A percentile compares a stretch with the other conserved stretches of the same genome.
phyloP scores from a whole-genome alignment of 805 yeast species.

The Ogataea nitratoaversa region DNA sequence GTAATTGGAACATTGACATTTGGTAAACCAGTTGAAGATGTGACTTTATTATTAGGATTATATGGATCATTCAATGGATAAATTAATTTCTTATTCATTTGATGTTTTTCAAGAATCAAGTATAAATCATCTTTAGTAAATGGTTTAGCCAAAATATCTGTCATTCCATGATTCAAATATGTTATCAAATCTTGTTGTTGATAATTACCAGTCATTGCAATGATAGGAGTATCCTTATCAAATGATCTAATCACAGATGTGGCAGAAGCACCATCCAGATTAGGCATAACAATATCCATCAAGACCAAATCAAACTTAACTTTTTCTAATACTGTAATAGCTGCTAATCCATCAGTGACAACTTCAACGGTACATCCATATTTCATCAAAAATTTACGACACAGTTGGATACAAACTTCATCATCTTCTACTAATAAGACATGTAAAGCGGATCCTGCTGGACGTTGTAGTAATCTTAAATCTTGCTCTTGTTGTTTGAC shows the following conservation, averaged over 20 bases:
- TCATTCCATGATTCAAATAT: conserved; percentile 84
- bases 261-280: conserved; percentile 84
- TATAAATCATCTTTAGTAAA: conserved; percentile 84
- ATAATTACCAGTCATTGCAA: conserved; percentile 91
- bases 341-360: conserved; percentile 88
- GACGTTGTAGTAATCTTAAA: conserved; percentile 22
- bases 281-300: conserved; percentile 90
- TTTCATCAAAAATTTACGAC: conserved; percentile 75
- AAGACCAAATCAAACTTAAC: conserved; percentile 70
- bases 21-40: too few relatives aligned
- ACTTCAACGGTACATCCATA: conserved; percentile 92
- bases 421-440: conserved; percentile 79
- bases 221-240: conserved; percentile 82
- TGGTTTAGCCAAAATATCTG: conserved; percentile 90
- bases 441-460: conserved; percentile 44
- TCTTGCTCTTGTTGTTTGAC: conserved; percentile 17
- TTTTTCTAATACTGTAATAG: conserved; percentile 71
- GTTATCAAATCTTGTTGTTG: conserved; percentile 77
- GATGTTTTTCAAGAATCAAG: conserved; percentile 70
- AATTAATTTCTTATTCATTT: conserved; percentile 39
- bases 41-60: conserved; percentile 10
- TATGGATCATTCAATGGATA: conserved; percentile 22
- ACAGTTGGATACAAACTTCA: conserved; percentile 74
- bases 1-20: conserved; percentile 1
- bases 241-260: conserved; percentile 83